Evolutionary conservation across 345 rosid genomes (phyloP).

Genomic region (Diplotaxis tenuifolia): DNA sequence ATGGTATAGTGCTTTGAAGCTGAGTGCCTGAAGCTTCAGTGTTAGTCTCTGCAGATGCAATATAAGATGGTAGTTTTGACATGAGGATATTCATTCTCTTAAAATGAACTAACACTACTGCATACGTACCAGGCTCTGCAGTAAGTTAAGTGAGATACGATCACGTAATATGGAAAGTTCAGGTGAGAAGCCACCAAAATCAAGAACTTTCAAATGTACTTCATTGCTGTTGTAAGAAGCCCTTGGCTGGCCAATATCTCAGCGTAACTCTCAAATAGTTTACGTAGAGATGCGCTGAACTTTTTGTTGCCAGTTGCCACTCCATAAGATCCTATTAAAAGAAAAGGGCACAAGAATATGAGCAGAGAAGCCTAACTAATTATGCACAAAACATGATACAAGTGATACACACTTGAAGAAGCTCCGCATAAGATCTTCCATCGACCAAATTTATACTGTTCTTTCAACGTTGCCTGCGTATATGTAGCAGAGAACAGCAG

Average conservation of each 20-base stretch:
- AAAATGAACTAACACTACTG: neutral
- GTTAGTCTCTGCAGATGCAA: too few species aligned
- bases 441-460: conserved; percentile 99
- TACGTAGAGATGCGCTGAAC: conserved; percentile 87
- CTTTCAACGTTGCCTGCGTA: conserved; percentile 97
- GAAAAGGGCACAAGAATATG: conserved; percentile 22
- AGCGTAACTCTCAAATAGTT: conserved; percentile 95
- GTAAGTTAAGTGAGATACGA: conserved; percentile 67
- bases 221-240: conserved; percentile 74
- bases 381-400: conserved; percentile 18
- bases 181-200: conserved; percentile 79
- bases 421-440: conserved; percentile 81
- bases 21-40: too few species aligned
- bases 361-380: conserved; percentile 10
- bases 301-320: conserved; percentile 91
- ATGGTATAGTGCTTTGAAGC: too few species aligned
- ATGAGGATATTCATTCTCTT: too few species aligned
- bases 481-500: too few species aligned
- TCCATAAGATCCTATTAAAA: conserved; percentile 91
- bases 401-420: conserved; percentile 71
- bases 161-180: conserved; percentile 83
- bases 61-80: too few species aligned
- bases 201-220: conserved; percentile 87
- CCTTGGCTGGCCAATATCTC: conserved; percentile 99
- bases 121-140: conserved; percentile 61